Base-by-base conservation (phyloP, 2,329 filamentous ascomycete species). In the Sarocladium kiliense region DNA sequence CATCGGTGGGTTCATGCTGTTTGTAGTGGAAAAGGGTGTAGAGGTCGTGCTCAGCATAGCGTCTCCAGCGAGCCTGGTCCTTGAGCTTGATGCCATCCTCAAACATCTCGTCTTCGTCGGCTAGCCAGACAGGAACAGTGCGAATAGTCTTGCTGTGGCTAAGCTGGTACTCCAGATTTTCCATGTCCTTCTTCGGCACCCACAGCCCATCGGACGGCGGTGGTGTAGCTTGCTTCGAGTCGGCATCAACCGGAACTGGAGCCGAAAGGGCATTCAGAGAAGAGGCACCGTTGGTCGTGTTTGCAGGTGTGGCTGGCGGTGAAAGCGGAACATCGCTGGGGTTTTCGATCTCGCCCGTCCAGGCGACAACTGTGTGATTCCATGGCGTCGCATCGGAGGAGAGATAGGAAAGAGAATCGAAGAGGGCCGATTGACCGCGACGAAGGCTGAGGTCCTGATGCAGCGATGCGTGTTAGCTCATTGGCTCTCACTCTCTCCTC, bases 21-120 rank as follows among this genome's bases (percentile, higher is more conserved):
- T 96, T 96, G 78, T 97, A 97, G 72, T 97, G 93, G 68, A 97
- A 91, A 10, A 97, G 80, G 1, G 90, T 91, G 74, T 96, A 97
- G 26, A 97, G 78, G 64, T 96, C 89, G 66, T 92, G 86, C 74
- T 97, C 91, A 16, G 92, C 91, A 70, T 94, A 97, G 39, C 88
- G 82, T 60, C 91, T 83, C 93, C 94, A 97, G 60, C 91, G 80
- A 30, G 79, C 78, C 74, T 97, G 92, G 63, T 96, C 89, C 63
- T 87, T 89, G 60, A 97, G 77, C 36, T 82, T 76, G 53, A 92
- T 82, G 37, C 90, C 88, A 34, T 88, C 80, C 0, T 83, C 78
- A 44, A 72, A 68, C 6, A 82, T 79, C 60, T 93, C 88, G 19
- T 80, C 76, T 61, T 91, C 87, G 62, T 96, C 91, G 3, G 83